These are phyloP conservation scores for Ogataea paraovalis DNA, from an alignment of 805 yeast species.

Conservation along the genomic window DNA sequence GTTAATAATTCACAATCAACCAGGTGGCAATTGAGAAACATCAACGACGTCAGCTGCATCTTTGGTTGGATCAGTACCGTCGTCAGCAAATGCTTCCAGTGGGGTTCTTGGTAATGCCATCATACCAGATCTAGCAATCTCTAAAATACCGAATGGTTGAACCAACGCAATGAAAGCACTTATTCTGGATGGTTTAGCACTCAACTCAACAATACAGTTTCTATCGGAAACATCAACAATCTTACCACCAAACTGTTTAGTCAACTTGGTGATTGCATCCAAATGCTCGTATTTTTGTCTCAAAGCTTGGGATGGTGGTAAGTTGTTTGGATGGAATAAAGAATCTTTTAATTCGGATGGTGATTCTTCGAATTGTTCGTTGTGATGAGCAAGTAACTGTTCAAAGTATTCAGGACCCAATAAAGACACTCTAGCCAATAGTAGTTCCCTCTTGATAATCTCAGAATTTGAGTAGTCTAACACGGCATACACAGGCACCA, in stretches of 20 bases:
- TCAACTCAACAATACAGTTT: slow-evolving; percentile 88
- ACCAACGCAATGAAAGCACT: slow-evolving; percentile 81
- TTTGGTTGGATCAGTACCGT: slow-evolving; percentile 44
- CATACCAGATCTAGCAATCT: slow-evolving; percentile 97
- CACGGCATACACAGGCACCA: slow-evolving; percentile 98
- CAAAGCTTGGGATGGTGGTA: slow-evolving; percentile 86
- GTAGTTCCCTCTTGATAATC: slow-evolving; percentile 84
- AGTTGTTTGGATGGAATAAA: slow-evolving; percentile 80
- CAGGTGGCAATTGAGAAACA: slow-evolving; percentile 90
- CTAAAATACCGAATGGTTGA: slow-evolving; percentile 95
- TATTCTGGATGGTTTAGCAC: slow-evolving; percentile 90
- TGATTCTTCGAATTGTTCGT: slow-evolving; percentile 41
- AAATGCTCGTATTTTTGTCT: slow-evolving; percentile 91
- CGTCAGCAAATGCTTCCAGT: slow-evolving; percentile 47
- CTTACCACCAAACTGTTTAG: slow-evolving; percentile 87
- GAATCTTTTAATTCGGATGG: slow-evolving; percentile 40
- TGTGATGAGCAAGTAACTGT: slow-evolving; percentile 85
- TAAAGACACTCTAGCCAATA: slow-evolving; percentile 86
- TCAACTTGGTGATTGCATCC: slow-evolving; percentile 74
- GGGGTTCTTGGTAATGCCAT: slow-evolving; percentile 98
- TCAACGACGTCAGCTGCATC: slow-evolving; percentile 76
- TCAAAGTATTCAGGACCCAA: slow-evolving; percentile 98
- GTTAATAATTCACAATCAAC: slow-evolving; percentile 41
- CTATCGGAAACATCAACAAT: slow-evolving; percentile 89
- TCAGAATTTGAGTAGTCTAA: slow-evolving; percentile 89